These are phyloP conservation scores for Thelonectria olida DNA, from an alignment of 2,329 filamentous ascomycete species.

Conservation along the genomic window DNA sequence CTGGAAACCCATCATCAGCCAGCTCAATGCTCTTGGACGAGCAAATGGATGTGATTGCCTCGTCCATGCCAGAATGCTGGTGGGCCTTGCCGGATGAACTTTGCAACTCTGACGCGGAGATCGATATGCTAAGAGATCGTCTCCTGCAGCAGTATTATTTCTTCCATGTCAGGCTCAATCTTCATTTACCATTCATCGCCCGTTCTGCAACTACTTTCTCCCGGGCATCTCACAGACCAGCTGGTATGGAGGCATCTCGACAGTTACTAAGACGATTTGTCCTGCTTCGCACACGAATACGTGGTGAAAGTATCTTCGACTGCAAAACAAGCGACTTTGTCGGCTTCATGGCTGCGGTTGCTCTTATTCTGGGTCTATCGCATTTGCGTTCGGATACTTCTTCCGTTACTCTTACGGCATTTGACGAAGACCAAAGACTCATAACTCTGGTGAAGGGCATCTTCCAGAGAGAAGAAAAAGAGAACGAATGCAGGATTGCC, in stretches of 20 bases:
- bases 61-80: neutral
- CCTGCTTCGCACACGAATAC: neutral
- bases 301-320: constrained; percentile 3
- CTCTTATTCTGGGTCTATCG: neutral
- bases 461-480: neutral
- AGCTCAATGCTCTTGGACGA: constrained; percentile 24
- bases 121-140: constrained; percentile 44
- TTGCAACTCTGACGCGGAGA: constrained; percentile 31
- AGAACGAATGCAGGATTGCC: neutral
- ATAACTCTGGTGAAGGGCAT: neutral
- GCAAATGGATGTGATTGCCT: constrained; percentile 48
- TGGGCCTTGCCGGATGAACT: neutral
- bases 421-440: neutral
- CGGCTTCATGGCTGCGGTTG: constrained; percentile 2
- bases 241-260: constrained; percentile 2
- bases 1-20: neutral
- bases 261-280: constrained; percentile 7
- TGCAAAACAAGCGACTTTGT: constrained; percentile 13
- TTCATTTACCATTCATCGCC: constrained; percentile 54
- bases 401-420: neutral
- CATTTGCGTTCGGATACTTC: neutral
- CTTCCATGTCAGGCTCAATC: constrained; percentile 48
- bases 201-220: neutral
- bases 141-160: constrained; percentile 49
- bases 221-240: neutral